phyloP scores from a whole-genome alignment of 371 early-diverging fungal species.

The Zopfochytrium polystomum region DNA sequence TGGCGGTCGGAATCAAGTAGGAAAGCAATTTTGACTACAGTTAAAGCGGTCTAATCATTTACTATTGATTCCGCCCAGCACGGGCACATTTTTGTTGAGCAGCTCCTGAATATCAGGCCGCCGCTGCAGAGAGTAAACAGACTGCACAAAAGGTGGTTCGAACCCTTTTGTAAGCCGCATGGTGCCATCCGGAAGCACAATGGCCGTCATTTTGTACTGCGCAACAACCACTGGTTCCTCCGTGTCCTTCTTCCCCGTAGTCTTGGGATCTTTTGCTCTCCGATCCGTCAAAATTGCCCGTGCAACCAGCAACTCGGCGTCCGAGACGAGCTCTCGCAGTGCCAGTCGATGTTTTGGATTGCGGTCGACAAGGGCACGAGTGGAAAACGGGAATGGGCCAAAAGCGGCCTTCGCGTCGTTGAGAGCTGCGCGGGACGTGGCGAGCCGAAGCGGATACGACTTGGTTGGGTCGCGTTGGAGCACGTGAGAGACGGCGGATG shows the following conservation, averaged over 20 bases:
- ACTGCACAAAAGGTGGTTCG: constrained; percentile 68
- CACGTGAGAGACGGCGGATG: constrained; percentile 72
- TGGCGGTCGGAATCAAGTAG: no score
- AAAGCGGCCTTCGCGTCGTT: constrained; percentile 63
- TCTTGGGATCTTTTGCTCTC: no score
- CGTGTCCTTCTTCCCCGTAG: constrained; percentile 61
- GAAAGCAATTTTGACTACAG: no score
- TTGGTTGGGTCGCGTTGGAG: constrained; percentile 73
- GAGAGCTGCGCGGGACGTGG: constrained; percentile 70
- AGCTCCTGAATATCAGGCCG: no score
- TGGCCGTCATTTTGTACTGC: constrained; percentile 79
- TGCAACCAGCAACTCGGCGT: constrained; percentile 67
- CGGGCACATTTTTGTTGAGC: no score
- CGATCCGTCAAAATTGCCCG: constrained; percentile 27
- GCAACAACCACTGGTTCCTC: constrained; percentile 61
- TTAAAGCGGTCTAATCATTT: no score
- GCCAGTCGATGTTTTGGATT: constrained; percentile 67
- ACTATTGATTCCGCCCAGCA: no score
- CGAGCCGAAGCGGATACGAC: constrained; percentile 77
- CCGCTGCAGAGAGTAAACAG: constrained; percentile 50
- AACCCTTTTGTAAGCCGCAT: constrained; percentile 60
- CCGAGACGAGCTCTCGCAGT: constrained; percentile 68
- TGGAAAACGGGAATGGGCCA: constrained; percentile 78
- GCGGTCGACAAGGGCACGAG: constrained; percentile 62
- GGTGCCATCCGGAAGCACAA: constrained; percentile 65